Evolutionary conservation across 768 basidiomycete genomes (phyloP), one percentile per base, ranked within the genome.

Genomic region (Leccinum barrowsii): DNA sequence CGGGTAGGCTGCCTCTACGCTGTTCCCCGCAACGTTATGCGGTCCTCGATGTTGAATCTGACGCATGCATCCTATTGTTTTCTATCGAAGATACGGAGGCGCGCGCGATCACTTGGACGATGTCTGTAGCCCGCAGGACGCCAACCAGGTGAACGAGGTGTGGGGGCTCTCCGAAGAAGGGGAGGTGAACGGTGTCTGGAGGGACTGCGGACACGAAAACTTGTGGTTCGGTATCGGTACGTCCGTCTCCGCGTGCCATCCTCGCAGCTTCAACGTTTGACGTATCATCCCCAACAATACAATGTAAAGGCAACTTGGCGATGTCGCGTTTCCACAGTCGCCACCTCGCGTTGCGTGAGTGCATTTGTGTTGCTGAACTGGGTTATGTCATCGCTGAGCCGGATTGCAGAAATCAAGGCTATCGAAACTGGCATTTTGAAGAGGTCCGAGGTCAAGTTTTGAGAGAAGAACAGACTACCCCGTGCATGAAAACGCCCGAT

Each of bases 111-210:
- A 75, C 22, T 67, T 83, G 52, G 72, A 70, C 40, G 69, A 72
- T 0, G 67, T 86, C 5, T 78, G 82, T 46, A 83, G 80, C 1
- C 73, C 79, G 10, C 73, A 79, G 34, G 65, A 82, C 2, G 77
- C 74, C 0, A 66, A 76, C 55, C 74, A 77, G 66, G 73, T 85
- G 57, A 75, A 78, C 34, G 71, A 74, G 13, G 69, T 89, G 15
- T 84, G 88, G 89, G 83, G 86, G 17, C 57, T 87, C 50, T 78
- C 85, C 60, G 72, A 77, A 19, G 85, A 91, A 72, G 85, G 86
- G 0, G 86, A 89, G 66, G 65, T 84, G 24, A 70, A 76, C 1
- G 77, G 80, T 2, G 63, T 66, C 21, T 74, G 71, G 70, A 67
- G 67, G 52, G 58, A 71, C 26, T 70, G 60, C 44, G 73, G 74